Conservation (phyloP, 2,329 filamentous ascomycete species). For the Xylariaceae sp. region DNA sequence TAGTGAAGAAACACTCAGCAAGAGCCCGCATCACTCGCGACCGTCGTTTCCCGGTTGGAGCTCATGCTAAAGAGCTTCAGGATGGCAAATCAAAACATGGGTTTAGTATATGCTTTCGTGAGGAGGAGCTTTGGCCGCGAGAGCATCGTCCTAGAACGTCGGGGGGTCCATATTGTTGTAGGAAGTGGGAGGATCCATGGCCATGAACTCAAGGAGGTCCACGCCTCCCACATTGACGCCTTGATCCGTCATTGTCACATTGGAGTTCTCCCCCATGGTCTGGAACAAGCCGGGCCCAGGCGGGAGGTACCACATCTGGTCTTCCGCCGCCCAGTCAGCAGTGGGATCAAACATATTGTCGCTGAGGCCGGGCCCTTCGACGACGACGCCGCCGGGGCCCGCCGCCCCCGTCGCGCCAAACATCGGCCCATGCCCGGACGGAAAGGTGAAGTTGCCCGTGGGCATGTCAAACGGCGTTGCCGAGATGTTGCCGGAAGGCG, state of each 20-base stretch:
- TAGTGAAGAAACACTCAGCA: no score
- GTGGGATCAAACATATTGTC: conserved; percentile 38
- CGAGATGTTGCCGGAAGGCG: conserved; percentile 46
- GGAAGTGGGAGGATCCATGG: conserved; percentile 42
- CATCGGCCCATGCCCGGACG: conserved; percentile 36
- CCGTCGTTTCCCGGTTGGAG: no score
- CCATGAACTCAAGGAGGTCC: conserved; percentile 61
- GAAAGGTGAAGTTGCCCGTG: conserved; percentile 47
- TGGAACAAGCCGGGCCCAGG: conserved; percentile 58
- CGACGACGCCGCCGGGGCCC: conserved; percentile 22
- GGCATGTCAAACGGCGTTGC: conserved; percentile 56
- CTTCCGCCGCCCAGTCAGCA: conserved; percentile 45
- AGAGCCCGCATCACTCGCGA: no score
- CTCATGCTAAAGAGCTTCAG: no score
- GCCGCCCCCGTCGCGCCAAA: conserved; percentile 45
- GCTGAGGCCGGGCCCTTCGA: conserved; percentile 24
- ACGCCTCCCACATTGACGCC: conserved; percentile 60
- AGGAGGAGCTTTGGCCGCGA: no score
- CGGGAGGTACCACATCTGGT: conserved; percentile 62
- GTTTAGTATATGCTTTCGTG: no score
- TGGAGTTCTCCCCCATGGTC: conserved; percentile 49
- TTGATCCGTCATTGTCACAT: conserved; percentile 59
- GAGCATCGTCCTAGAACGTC: conserved; percentile 17
- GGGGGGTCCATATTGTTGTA: conserved; percentile 17
- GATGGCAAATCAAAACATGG: no score